Evolutionary conservation across 1,284 basidiomycete genomes (phyloP).

Genomic region (Ustilago cynodontis): DNA sequence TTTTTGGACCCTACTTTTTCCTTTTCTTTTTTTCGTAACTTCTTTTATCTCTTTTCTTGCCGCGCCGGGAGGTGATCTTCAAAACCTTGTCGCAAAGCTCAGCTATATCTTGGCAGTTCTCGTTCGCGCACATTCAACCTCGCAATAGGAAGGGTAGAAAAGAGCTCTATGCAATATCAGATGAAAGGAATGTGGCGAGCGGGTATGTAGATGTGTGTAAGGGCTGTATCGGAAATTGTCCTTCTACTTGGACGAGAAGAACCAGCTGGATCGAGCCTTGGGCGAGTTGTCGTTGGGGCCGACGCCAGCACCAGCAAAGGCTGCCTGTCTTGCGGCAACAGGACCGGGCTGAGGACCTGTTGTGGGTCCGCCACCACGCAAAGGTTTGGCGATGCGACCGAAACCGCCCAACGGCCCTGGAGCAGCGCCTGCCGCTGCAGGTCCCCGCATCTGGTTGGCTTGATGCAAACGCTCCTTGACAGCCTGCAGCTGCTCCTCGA

Average conservation of each 20-base stretch:
- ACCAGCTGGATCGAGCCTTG: constrained; percentile 59
- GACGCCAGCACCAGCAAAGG: constrained; percentile 22
- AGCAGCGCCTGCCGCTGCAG: constrained; percentile 30
- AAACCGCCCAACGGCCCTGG: constrained; percentile 79
- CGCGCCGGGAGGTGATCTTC: too few species aligned
- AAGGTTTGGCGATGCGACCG: constrained; percentile 94
- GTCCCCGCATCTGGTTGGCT: constrained; percentile 79
- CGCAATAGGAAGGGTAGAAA: neutral
- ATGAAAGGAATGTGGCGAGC: constrained; percentile 8
- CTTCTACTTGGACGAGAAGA: constrained; percentile 59
- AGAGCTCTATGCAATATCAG: constrained; percentile 12
- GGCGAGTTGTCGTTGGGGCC: constrained; percentile 51
- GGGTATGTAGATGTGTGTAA: constrained; percentile 18
- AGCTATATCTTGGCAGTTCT: too few species aligned
- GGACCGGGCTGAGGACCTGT: constrained; percentile 49
- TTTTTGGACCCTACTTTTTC: constrained; percentile 9
- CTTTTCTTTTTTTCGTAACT: neutral
- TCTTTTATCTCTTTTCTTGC: neutral
- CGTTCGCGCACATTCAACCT: too few species aligned
- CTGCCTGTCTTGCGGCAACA: constrained; percentile 42
- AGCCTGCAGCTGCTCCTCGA: constrained; percentile 89
- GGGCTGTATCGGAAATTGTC: neutral
- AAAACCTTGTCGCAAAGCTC: neutral
- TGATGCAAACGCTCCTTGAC: constrained; percentile 92
- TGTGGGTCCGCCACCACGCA: constrained; percentile 79